Conservation (phyloP, 495 filamentous ascomycete species). For the Neurospora sp. region DNA sequence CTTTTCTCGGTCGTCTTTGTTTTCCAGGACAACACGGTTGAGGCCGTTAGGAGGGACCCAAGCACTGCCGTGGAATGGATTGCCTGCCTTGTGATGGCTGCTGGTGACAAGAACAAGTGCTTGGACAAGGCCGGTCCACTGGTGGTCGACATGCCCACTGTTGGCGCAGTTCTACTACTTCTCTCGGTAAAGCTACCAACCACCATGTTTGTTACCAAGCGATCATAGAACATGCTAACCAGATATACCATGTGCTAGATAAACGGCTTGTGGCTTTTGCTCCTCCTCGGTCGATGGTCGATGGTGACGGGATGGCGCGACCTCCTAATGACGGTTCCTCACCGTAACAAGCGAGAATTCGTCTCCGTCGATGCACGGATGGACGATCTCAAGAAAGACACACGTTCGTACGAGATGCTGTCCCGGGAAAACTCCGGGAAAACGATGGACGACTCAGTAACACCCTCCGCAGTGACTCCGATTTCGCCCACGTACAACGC, state of each 20-base stretch:
- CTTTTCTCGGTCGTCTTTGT: constrained; percentile 89
- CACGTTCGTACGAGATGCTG: constrained; percentile 78
- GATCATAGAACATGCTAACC: constrained; percentile 1
- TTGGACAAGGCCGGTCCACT: constrained; percentile 43
- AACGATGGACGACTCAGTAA: constrained; percentile 31
- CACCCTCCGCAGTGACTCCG: constrained; percentile 38
- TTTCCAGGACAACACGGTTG: constrained; percentile 61
- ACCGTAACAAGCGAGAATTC: constrained; percentile 57
- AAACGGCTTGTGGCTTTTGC: constrained; percentile 74
- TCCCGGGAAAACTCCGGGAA: constrained; percentile 39
- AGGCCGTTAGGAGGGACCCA: constrained; percentile 42
- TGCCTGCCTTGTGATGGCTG: constrained; percentile 50
- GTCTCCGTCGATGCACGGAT: constrained; percentile 74
- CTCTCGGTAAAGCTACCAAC: constrained; percentile 50
- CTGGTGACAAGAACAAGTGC: constrained; percentile 58
- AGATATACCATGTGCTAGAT: constrained; percentile 34
- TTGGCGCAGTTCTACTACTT: constrained; percentile 72
- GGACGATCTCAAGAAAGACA: constrained; percentile 47
- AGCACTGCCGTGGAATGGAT: constrained; percentile 52
- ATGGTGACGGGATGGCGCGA: constrained; percentile 82
- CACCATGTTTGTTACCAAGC: neutral
- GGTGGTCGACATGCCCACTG: constrained; percentile 61
- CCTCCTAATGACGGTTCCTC: constrained; percentile 36
- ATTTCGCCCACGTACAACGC: constrained; percentile 23
- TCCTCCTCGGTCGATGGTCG: constrained; percentile 68